A percentile compares a stretch with the other conserved stretches of the same genome.
Conservation (phyloP, 2,329 filamentous ascomycete genomes). For the Davidsoniella australis region DNA sequence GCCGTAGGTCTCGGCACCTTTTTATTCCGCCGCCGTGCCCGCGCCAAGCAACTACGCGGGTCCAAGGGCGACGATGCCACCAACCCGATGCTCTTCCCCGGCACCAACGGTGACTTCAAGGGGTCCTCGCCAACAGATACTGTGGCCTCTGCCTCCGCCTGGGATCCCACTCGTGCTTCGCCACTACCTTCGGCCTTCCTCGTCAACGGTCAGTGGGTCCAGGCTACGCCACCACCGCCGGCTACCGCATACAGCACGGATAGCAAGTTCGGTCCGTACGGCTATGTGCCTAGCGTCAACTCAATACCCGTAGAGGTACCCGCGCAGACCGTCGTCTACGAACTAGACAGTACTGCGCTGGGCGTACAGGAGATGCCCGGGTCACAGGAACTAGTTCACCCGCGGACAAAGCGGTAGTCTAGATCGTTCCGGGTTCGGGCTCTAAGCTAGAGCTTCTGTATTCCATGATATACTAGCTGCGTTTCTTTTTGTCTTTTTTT, state of each 20-base stretch:
- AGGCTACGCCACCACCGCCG: neutral
- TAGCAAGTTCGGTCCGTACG: neutral
- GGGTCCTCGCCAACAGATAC: slow-evolving; percentile 2
- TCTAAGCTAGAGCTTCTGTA: neutral
- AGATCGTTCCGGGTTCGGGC: too few species aligned
- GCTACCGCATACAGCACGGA: neutral
- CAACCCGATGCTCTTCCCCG: slow-evolving; percentile 4
- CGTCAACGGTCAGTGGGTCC: slow-evolving; percentile 8
- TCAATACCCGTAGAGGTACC: slow-evolving; percentile 3
- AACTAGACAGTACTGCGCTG: slow-evolving; percentile 7
- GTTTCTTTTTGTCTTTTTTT: neutral
- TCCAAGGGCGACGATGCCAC: neutral
- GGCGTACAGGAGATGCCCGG: slow-evolving; percentile 8
- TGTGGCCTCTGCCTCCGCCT: neutral
- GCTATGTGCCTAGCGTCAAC: slow-evolving; percentile 2
- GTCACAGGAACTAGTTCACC: slow-evolving; percentile 9
- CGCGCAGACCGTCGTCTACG: slow-evolving; percentile 9
- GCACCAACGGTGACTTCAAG: slow-evolving; percentile 2
- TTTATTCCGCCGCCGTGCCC: slow-evolving; percentile 18
- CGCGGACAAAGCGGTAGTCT: slow-evolving; percentile 3
- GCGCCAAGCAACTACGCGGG: slow-evolving; percentile 6
- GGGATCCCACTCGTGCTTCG: slow-evolving; percentile 7
- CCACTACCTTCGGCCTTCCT: slow-evolving; percentile 5
- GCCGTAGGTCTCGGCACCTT: slow-evolving; percentile 15
- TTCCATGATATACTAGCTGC: neutral